Percentiles rank a stretch among this genome's conserved stretches.
Evolutionary conservation across 2,329 filamentous ascomycete genomes (phyloP).

Genomic region (Cladosporium sphaerospermum): DNA sequence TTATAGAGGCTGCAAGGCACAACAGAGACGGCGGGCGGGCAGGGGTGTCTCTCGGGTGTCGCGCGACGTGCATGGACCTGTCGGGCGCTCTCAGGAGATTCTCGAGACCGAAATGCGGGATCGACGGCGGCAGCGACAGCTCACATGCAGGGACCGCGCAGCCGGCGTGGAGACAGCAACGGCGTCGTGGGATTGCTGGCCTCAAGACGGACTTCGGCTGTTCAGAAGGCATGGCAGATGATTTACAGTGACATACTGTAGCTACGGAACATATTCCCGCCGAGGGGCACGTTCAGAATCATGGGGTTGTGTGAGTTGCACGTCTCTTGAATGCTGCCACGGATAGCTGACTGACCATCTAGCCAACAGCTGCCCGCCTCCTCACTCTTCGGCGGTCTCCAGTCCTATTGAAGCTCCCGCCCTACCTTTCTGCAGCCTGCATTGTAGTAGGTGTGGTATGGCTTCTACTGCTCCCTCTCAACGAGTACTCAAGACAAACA

Average conservation of each 20-base stretch:
- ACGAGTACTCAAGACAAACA: constrained; percentile 84
- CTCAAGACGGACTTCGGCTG: not conserved
- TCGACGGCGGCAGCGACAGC: not conserved
- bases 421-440: constrained; percentile 79
- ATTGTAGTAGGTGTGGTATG: constrained; percentile 80
- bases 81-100: constrained; percentile 9
- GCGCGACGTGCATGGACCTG: not conserved
- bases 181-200: not conserved
- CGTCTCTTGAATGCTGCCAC: not conserved
- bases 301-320: constrained; percentile 27
- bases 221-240: not conserved
- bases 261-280: not conserved
- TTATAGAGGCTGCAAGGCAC: not conserved
- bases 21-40: not conserved
- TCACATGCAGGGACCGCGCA: constrained; percentile 3
- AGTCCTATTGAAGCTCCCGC: constrained; percentile 73
- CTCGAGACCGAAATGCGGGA: not conserved
- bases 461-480: constrained; percentile 81
- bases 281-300: not conserved
- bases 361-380: constrained; percentile 43
- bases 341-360: constrained; percentile 15
- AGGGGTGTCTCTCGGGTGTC: not conserved
- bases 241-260: too few relatives aligned
- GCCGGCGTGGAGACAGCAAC: not conserved
- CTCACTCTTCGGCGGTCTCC: constrained; percentile 72